Percentiles rank a stretch among this genome's conserved stretches.
These are phyloP conservation scores for Graphium sp. DNA, from an alignment of 2,329 filamentous ascomycete genomes.

Conservation along the genomic window DNA sequence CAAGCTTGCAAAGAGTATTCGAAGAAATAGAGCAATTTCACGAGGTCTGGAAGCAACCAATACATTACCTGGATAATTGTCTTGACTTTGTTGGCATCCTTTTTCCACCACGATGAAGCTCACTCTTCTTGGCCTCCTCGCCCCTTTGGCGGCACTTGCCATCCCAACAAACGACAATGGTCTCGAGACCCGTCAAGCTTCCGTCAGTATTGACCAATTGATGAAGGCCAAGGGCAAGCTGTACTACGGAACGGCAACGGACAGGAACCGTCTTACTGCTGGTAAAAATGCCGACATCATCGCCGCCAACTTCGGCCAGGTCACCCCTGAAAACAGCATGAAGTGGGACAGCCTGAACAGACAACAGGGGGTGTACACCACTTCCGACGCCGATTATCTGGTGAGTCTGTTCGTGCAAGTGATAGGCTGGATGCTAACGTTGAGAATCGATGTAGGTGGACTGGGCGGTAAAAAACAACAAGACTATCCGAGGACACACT, in stretches of 20 bases:
- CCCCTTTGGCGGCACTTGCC: too few species aligned
- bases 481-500: conserved; percentile 47
- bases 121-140: too few species aligned
- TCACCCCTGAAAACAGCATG: conserved; percentile 54
- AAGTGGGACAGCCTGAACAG: conserved; percentile 46
- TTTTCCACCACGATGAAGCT: too few species aligned
- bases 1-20: too few species aligned
- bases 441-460: too few species aligned
- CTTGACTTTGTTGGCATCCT: too few species aligned
- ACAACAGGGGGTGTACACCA: conserved; percentile 34
- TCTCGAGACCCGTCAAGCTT: conserved; percentile 4
- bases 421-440: too few species aligned
- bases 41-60: too few species aligned
- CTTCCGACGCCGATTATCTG: conserved; percentile 37
- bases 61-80: too few species aligned
- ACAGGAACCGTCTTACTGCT: conserved; percentile 31
- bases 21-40: too few species aligned
- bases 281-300: conserved; percentile 36
- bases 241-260: conserved; percentile 43
- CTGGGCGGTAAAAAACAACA: conserved; percentile 37
- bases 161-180: too few species aligned
- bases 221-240: conserved; percentile 30
- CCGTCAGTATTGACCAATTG: conserved; percentile 1
- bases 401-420: too few species aligned
- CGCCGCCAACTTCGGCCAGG: conserved; percentile 40